phyloP scores from a whole-genome alignment of 176 grass and related monocot species.

The Tuctoria greenei region DNA sequence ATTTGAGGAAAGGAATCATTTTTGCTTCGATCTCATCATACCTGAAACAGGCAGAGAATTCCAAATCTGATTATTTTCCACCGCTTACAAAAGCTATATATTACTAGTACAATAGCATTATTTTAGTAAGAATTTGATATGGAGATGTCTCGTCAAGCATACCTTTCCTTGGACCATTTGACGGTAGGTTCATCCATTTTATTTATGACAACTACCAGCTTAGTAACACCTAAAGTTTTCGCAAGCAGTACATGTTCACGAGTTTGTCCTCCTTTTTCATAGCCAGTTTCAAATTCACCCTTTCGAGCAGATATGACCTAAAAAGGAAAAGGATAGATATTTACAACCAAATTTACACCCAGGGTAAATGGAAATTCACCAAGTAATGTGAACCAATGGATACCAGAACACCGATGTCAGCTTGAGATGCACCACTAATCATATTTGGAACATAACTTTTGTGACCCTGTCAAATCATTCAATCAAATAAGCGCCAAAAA shows the following conservation, averaged over 20 bases:
- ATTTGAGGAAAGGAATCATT: slow-evolving; percentile 78
- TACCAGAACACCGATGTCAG: slow-evolving; percentile 96
- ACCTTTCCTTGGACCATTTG: slow-evolving; percentile 77
- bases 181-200: slow-evolving; percentile 89
- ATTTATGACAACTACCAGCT: slow-evolving; percentile 77
- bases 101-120: neutral
- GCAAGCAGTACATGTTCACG: slow-evolving; percentile 80
- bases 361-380: slow-evolving; percentile 5
- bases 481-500: slow-evolving; percentile 21
- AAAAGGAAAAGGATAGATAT: neutral
- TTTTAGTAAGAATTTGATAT: neutral
- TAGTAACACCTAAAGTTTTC: slow-evolving; percentile 78
- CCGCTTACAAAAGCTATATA: neutral
- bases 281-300: slow-evolving; percentile 92
- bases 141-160: slow-evolving; percentile 4
- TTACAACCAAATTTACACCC: neutral
- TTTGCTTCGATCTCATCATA: slow-evolving; percentile 94
- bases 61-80: neutral
- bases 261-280: slow-evolving; percentile 81
- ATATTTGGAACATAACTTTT: slow-evolving; percentile 99
- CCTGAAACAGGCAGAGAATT: slow-evolving; percentile 44
- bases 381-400: slow-evolving; percentile 19
- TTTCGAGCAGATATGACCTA: slow-evolving; percentile 87
- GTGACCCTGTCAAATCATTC: slow-evolving; percentile 69
- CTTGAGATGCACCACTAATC: slow-evolving; percentile 97